Evolutionary conservation across 225 moss, liverwort and hornwort species (phyloP).

Genomic region (Sphagnum contortum): DNA sequence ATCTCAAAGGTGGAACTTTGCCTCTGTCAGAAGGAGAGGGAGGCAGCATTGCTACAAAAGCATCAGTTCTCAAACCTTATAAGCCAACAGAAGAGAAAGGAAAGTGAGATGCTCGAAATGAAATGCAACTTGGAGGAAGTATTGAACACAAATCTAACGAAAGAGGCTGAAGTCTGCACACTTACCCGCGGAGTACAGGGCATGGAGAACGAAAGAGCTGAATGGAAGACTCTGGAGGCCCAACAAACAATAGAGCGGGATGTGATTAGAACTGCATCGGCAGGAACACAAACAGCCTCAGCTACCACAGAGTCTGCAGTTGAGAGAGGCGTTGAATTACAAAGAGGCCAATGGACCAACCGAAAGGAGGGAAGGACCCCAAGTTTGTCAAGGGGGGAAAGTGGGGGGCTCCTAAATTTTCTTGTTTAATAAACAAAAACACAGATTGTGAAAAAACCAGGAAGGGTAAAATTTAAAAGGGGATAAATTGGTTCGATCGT

Average conservation of each 20-base stretch:
- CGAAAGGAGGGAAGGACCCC: slow-evolving; percentile 54
- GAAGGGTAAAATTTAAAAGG: no score
- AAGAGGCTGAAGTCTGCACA: slow-evolving; percentile 32
- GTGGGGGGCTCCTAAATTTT: no score
- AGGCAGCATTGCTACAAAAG: slow-evolving; percentile 24
- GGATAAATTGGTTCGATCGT: no score
- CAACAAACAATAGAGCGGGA: slow-evolving; percentile 35
- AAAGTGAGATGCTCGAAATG: slow-evolving; percentile 58
- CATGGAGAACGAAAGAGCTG: slow-evolving; percentile 31
- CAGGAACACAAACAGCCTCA: slow-evolving; percentile 37
- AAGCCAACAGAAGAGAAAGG: slow-evolving; percentile 43
- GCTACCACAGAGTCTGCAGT: slow-evolving; percentile 28
- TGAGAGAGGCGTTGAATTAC: slow-evolving; percentile 31
- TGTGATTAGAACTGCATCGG: slow-evolving; percentile 30
- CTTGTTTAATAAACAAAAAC: no score
- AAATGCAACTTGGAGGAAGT: slow-evolving; percentile 59
- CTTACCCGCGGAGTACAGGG: slow-evolving; percentile 38
- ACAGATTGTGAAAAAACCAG: no score
- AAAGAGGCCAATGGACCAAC: slow-evolving; percentile 3
- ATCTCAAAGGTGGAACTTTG: slow-evolving; percentile 53
- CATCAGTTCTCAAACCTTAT: slow-evolving; percentile 35
- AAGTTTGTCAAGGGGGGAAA: slow-evolving; percentile 4
- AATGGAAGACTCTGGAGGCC: slow-evolving; percentile 38
- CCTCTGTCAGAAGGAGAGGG: slow-evolving; percentile 48
- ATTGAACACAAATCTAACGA: slow-evolving; percentile 22